phyloP scores from a whole-genome alignment of 352 stramenopile species.

The Elongisporangium undulatum region DNA sequence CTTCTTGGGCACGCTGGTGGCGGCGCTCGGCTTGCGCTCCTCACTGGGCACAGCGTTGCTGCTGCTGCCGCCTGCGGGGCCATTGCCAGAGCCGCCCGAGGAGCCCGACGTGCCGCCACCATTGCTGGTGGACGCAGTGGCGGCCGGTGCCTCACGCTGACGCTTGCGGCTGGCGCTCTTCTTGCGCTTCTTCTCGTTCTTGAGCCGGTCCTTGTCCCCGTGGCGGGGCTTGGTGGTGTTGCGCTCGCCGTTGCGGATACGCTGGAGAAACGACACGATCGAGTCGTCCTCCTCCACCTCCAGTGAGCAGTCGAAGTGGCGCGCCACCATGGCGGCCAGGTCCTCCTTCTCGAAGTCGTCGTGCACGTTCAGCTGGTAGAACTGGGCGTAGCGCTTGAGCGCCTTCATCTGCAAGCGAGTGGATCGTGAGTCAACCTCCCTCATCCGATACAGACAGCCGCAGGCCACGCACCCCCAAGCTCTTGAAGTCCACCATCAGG shows the following conservation, averaged over 20 bases:
- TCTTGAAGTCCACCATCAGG: constrained; percentile 85
- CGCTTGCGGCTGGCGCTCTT: constrained; percentile 74
- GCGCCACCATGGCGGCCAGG: constrained; percentile 68
- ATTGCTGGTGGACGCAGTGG: constrained; percentile 17
- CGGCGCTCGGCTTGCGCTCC: constrained; percentile 3
- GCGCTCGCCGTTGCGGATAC: constrained; percentile 77
- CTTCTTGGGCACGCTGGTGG: constrained; percentile 28
- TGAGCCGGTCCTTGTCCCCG: constrained; percentile 63
- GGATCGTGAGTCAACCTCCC: background rate
- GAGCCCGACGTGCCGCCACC: constrained; percentile 12
- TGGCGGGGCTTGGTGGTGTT: constrained; percentile 42
- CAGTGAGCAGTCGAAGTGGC: constrained; percentile 75
- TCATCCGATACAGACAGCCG: background rate
- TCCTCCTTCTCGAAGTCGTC: constrained; percentile 64
- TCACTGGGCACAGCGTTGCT: constrained; percentile 10
- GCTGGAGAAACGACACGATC: constrained; percentile 82
- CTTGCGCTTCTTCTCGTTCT: constrained; percentile 59
- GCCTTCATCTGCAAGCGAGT: constrained; percentile 45
- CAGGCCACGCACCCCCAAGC: constrained; percentile 48
- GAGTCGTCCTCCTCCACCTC: constrained; percentile 86
- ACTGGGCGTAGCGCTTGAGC: constrained; percentile 73
- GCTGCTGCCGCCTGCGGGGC: constrained; percentile 4
- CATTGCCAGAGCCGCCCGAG: background rate
- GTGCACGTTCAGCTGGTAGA: constrained; percentile 70
- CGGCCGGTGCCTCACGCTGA: constrained; percentile 43